Base-by-base conservation (phyloP, 148 eudicot genomes). In the Limonium bicolor region DNA sequence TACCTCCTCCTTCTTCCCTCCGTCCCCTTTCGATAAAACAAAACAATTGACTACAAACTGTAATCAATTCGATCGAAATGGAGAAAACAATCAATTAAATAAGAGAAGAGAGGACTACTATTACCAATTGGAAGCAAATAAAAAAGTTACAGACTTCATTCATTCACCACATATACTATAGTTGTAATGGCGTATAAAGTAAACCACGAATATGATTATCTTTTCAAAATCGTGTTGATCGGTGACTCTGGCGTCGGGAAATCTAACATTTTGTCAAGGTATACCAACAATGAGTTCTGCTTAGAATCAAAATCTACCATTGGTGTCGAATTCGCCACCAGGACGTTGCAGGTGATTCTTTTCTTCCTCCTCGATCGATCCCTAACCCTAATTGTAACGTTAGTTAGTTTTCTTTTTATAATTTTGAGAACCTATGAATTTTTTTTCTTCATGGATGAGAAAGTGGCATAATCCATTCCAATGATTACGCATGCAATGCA, bases 281-380 rank as follows among this genome's bases (percentile, higher is more conserved):
- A 21, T 12, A 41, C 46, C 28, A 27, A 29, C 13, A 41, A 41
- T 10, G 46, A 41, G 29, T 41, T 41, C 15, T 41, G 16, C 7
- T 22, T 41, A 23, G 46, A 41, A 8, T 41, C 46, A 15, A 41
- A 41, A 41, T 41, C 46, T 10, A 41, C 46, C 46, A 41, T 41
- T 22, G 46, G 46, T 11, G 46, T 41, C 25, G 46, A 41, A 23
- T 41, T 41, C 18, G 28, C 46, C 14, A 41, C 46, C 29, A 41
- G 25, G 13, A 41, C 46, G 14, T 21, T 41, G 46, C 27, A 41
- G 46, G 46, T 41, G 6, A 39, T 20, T 40, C 2, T 21, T 29
- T 21, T n/a, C n/a, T n/a, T n/a, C n/a, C n/a, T n/a, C n/a, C n/a
- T n/a, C n/a, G n/a, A n/a, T n/a, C n/a, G n/a, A n/a, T n/a, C n/a